phyloP scores from a whole-genome alignment of 116 monocot genomes.

The Phalaenopsis hybrid region DNA sequence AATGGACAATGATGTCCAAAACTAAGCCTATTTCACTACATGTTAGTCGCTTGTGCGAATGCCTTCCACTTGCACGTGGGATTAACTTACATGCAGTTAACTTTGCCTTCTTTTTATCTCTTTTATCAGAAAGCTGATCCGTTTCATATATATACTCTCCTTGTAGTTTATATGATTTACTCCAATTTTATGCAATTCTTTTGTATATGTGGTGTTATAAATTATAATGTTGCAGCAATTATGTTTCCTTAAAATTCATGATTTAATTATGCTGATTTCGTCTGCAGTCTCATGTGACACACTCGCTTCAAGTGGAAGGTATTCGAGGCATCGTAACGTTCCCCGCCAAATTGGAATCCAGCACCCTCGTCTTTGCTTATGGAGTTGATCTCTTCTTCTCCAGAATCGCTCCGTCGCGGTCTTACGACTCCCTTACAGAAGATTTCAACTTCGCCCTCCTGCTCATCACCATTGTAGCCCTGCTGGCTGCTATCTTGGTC shows the following conservation, averaged over 20 bases:
- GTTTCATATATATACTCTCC: too few relatives aligned
- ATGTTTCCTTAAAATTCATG: neutral
- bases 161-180: too few relatives aligned
- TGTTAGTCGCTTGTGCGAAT: too few relatives aligned
- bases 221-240: neutral
- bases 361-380: constrained; percentile 70
- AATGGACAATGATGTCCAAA: too few relatives aligned
- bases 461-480: constrained; percentile 59
- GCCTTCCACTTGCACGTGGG: too few relatives aligned
- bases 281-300: constrained; percentile 76
- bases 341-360: constrained; percentile 77
- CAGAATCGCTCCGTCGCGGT: constrained; percentile 71
- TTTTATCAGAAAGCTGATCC: too few relatives aligned
- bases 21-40: too few relatives aligned
- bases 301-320: constrained; percentile 84
- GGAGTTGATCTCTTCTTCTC: constrained; percentile 84
- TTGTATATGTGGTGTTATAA: too few relatives aligned
- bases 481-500: constrained; percentile 59
- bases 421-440: constrained; percentile 84
- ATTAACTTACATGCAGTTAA: too few relatives aligned
- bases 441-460: constrained; percentile 86
- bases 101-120: too few relatives aligned
- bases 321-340: constrained; percentile 58
- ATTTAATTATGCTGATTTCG: neutral
- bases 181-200: too few relatives aligned